A percentile compares a stretch with the other conserved stretches of the same genome.
Evolutionary conservation across 495 filamentous ascomycete genomes (phyloP).

Genomic region (Hypoxylon trugodes): DNA sequence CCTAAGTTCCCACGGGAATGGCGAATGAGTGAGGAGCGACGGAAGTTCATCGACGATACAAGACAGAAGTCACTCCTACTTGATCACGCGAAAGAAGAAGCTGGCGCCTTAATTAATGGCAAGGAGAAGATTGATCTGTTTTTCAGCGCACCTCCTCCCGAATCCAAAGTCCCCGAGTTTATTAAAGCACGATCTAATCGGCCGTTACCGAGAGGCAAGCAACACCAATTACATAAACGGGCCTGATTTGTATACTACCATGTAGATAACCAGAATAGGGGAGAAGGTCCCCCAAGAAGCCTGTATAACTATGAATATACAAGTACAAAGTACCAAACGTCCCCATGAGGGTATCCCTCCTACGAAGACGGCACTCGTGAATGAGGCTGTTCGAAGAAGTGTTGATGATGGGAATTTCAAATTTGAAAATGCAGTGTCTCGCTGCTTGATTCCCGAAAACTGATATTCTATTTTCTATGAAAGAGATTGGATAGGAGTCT

Average conservation of each 20-base stretch:
- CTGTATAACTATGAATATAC: conserved; percentile 23
- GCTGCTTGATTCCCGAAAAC: too few relatives aligned
- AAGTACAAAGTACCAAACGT: background rate
- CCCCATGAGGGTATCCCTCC: background rate
- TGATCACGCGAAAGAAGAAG: conserved; percentile 57
- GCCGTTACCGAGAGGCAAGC: background rate
- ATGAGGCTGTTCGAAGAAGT: background rate
- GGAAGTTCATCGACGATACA: conserved; percentile 66
- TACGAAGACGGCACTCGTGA: too few relatives aligned
- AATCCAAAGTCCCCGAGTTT: conserved; percentile 40
- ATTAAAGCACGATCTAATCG: conserved; percentile 35
- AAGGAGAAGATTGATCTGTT: conserved; percentile 57
- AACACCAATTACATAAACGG: background rate
- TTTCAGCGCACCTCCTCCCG: conserved; percentile 34
- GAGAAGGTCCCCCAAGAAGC: background rate
- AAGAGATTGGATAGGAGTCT: too few relatives aligned
- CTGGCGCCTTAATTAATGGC: conserved; percentile 65
- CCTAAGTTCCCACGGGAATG: conserved; percentile 81
- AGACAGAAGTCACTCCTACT: conserved; percentile 58
- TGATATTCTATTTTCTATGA: too few relatives aligned
- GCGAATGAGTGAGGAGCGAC: conserved; percentile 76
- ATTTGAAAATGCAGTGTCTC: too few relatives aligned
- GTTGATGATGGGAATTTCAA: too few relatives aligned
- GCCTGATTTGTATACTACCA: conserved; percentile 15
- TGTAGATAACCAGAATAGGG: conserved; percentile 3